Evolutionary conservation across 1,284 basidiomycete genomes (phyloP).

Genomic region (Malassezia yamatoensis): DNA sequence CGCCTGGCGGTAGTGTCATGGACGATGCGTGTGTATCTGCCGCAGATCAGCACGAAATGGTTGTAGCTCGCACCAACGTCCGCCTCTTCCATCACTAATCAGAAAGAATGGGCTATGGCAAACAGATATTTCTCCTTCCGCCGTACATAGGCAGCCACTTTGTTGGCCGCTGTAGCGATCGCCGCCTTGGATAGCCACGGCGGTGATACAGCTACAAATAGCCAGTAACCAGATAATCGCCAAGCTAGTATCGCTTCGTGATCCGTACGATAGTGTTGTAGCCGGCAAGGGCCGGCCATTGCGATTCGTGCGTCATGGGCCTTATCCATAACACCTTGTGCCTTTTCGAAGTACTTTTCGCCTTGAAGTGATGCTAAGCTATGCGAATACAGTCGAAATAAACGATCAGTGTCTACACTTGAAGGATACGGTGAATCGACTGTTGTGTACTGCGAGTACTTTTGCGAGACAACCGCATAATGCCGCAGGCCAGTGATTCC

Average conservation of each 20-base stretch:
- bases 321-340: background rate
- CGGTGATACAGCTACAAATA: conserved; percentile 75
- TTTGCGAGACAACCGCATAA: conserved; percentile 82
- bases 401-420: background rate
- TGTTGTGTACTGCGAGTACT: conserved; percentile 17
- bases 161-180: conserved; percentile 73
- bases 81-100: conserved; percentile 47
- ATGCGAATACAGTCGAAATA: conserved; percentile 4
- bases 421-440: background rate
- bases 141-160: conserved; percentile 29
- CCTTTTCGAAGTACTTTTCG: background rate
- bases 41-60: conserved; percentile 42
- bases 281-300: background rate
- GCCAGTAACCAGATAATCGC: conserved; percentile 84
- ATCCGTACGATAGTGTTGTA: conserved; percentile 63
- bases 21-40: conserved; percentile 54
- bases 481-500: conserved; percentile 79
- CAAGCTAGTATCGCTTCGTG: conserved; percentile 64
- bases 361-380: conserved; percentile 7
- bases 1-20: conserved; percentile 93
- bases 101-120: conserved; percentile 13
- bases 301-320: background rate
- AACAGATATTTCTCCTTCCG: background rate
- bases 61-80: conserved; percentile 41
- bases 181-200: conserved; percentile 67